These are phyloP conservation scores for Phytophthora uliginosa DNA, from an alignment of 352 stramenopile species.

Conservation along the genomic window DNA sequence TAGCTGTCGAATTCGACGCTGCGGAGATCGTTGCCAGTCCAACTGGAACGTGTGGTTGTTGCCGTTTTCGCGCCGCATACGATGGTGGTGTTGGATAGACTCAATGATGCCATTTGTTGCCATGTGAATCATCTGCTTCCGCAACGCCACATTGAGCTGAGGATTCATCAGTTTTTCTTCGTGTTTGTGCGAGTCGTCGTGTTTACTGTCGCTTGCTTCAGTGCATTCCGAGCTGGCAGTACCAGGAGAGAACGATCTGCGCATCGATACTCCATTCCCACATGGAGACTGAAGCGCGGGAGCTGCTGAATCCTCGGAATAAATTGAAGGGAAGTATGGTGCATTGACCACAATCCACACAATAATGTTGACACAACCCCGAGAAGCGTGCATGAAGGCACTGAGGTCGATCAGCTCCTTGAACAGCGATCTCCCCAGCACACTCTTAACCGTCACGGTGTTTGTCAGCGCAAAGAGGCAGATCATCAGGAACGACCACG, in stretches of 20 bases:
- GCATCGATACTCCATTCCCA: conserved; percentile 13
- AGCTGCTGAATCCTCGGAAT: conserved; percentile 30
- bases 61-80: conserved; percentile 66
- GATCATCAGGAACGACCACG: conserved; percentile 84
- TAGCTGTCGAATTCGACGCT: conserved; percentile 58
- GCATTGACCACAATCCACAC: conserved; percentile 90
- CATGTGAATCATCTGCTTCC: conserved; percentile 92
- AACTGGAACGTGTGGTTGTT: conserved; percentile 88
- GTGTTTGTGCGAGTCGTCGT: conserved; percentile 33
- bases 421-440: conserved; percentile 54
- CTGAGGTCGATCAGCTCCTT: conserved; percentile 75
- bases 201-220: conserved; percentile 19
- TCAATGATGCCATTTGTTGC: conserved; percentile 91
- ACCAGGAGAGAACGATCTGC: conserved; percentile 29
- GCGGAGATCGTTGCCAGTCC: conserved; percentile 80
- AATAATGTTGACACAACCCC: conserved; percentile 86
- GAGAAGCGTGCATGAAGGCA: conserved; percentile 83
- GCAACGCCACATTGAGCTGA: conserved; percentile 88
- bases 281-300: conserved; percentile 20
- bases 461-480: conserved; percentile 77
- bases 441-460: conserved; percentile 43
- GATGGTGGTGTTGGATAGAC: conserved; percentile 86
- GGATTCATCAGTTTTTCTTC: conserved; percentile 74
- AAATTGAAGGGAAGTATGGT: conserved; percentile 55
- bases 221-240: conserved; percentile 25